Conservation (phyloP, 2,329 filamentous ascomycete species). For the Fusarium algeriense region DNA sequence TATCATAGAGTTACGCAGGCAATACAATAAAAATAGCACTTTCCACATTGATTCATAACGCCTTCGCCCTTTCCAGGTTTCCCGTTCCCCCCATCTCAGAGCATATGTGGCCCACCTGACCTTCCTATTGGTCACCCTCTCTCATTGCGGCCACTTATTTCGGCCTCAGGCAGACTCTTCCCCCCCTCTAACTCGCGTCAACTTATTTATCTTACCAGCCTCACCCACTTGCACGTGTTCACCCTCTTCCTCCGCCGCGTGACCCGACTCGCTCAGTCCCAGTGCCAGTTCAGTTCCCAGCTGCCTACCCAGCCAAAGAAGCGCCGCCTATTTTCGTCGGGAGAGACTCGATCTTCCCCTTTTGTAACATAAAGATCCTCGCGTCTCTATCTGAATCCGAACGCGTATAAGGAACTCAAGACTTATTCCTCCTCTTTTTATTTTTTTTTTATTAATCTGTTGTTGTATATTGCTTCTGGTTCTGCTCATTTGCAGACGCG, state of each 20-base stretch:
- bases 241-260: slow-evolving; percentile 54
- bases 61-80: slow-evolving; percentile 16
- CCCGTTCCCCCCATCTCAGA: slow-evolving; percentile 28
- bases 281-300: slow-evolving; percentile 39
- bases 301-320: slow-evolving; percentile 28
- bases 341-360: slow-evolving; percentile 35
- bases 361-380: slow-evolving; percentile 49
- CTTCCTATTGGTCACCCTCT: slow-evolving; percentile 36
- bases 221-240: slow-evolving; percentile 58
- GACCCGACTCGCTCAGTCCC: slow-evolving; percentile 51
- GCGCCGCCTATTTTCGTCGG: not conserved
- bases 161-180: slow-evolving; percentile 42
- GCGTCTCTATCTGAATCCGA: slow-evolving; percentile 24
- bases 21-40: not conserved
- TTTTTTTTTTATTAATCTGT: slow-evolving; percentile 7
- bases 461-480: slow-evolving; percentile 21
- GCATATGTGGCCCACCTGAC: slow-evolving; percentile 40
- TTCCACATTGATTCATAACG: slow-evolving; percentile 27
- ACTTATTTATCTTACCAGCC: slow-evolving; percentile 53
- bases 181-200: slow-evolving; percentile 31
- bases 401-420: slow-evolving; percentile 30
- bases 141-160: slow-evolving; percentile 15
- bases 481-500: slow-evolving; percentile 30
- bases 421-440: slow-evolving; percentile 18
- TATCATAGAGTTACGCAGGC: not conserved